These are phyloP conservation scores for Acanthochlamys bracteata DNA, from an alignment of 106 monocot genomes.

Conservation along the genomic window DNA sequence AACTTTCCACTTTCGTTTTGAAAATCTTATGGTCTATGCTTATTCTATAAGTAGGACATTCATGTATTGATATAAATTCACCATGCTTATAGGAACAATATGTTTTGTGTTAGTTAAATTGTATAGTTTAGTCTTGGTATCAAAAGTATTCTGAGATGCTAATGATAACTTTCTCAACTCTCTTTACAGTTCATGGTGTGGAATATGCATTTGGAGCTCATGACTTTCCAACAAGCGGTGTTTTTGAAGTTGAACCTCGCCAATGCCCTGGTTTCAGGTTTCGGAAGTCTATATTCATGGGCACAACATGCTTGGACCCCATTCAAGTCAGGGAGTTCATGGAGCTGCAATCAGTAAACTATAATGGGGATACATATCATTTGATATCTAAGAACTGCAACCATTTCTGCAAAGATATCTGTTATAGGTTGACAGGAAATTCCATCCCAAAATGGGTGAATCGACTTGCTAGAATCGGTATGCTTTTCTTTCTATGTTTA, in stretches of 20 bases:
- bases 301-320: constrained; percentile 19
- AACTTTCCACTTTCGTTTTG: no score
- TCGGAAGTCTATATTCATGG: constrained; percentile 24
- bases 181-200: constrained; percentile 14
- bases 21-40: no score
- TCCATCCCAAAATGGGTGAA: constrained; percentile 19
- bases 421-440: constrained; percentile 14
- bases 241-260: constrained; percentile 23
- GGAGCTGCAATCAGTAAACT: constrained; percentile 17
- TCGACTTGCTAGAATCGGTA: constrained; percentile 19
- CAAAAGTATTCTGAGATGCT: not conserved
- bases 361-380: constrained; percentile 19
- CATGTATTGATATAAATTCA: no score
- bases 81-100: no score
- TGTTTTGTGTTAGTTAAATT: no score
- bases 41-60: no score
- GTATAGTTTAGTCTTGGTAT: not conserved
- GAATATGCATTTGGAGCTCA: constrained; percentile 22
- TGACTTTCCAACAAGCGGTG: constrained; percentile 17
- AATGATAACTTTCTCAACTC: not conserved
- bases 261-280: constrained; percentile 20
- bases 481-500: not conserved
- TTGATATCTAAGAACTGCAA: constrained; percentile 18
- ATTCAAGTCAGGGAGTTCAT: constrained; percentile 20
- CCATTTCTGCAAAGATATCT: constrained; percentile 22